These are phyloP conservation scores for Termitomyces sp. DNA, from an alignment of 768 basidiomycete genomes.

Conservation along the genomic window DNA sequence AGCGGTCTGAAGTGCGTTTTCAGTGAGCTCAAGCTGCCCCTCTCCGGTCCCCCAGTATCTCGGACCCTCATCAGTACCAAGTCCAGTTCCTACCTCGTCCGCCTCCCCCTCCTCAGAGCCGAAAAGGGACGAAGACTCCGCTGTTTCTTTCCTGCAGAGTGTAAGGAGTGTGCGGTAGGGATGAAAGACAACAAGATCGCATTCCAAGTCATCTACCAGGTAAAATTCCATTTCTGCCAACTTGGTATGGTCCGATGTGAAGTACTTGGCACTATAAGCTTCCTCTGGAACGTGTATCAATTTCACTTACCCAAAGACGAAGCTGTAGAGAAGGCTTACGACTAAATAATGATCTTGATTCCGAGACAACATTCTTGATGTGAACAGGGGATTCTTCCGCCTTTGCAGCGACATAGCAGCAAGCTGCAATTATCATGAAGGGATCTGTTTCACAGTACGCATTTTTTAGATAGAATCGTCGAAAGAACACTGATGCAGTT, in stretches of 20 bases:
- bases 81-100: conserved; percentile 48
- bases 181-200: conserved; percentile 90
- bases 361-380: conserved; percentile 87
- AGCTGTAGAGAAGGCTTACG: conserved; percentile 37
- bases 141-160: conserved; percentile 62
- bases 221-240: conserved; percentile 99
- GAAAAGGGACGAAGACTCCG: conserved; percentile 31
- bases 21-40: conserved; percentile 72
- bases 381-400: conserved; percentile 95
- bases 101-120: conserved; percentile 50
- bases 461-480: conserved; percentile 96
- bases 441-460: conserved; percentile 95
- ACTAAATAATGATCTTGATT: conserved; percentile 75
- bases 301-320: not conserved
- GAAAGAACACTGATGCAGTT: conserved; percentile 93
- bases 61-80: conserved; percentile 47
- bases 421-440: conserved; percentile 87
- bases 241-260: conserved; percentile 84
- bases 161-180: conserved; percentile 88
- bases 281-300: conserved; percentile 35
- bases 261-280: conserved; percentile 72
- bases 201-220: conserved; percentile 93
- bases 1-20: conserved; percentile 81
- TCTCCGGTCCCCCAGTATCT: conserved; percentile 81
- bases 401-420: conserved; percentile 95